A percentile compares a stretch with the other conserved stretches of the same genome.
phyloP scores from a whole-genome alignment of 169 alveolate genomes.

The Eimeria zaria region DNA sequence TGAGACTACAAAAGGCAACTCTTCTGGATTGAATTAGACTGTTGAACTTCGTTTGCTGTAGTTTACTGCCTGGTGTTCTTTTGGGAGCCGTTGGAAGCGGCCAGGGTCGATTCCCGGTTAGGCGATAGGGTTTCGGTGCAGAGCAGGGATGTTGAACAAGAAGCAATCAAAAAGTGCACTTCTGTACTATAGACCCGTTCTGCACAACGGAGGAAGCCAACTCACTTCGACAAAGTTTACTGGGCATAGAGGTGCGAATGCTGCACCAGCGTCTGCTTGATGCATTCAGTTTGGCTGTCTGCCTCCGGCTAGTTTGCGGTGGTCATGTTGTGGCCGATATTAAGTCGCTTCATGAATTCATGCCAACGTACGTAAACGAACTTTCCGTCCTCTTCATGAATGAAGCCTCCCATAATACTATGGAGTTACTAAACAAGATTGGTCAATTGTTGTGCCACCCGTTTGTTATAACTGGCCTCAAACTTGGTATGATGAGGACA shows the following conservation, averaged over 20 bases:
- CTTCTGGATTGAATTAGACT: too few species aligned
- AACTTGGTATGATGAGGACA: background rate
- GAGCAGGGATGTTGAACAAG: too few species aligned
- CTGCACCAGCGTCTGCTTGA: background rate
- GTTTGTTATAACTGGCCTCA: background rate
- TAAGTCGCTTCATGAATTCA: background rate
- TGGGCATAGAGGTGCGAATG: background rate
- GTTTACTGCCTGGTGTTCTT: too few species aligned
- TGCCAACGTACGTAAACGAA: background rate
- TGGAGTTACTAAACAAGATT: background rate
- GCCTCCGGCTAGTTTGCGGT: background rate
- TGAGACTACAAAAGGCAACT: too few species aligned
- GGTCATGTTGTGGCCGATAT: background rate
- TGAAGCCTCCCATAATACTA: background rate
- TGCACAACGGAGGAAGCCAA: background rate
- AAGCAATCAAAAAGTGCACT: background rate
- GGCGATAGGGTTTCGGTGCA: background rate
- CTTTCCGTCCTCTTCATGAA: background rate
- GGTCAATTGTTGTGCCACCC: background rate
- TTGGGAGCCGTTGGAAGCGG: too few species aligned
- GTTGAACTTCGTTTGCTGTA: too few species aligned
- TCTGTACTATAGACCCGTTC: background rate
- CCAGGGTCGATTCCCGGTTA: background rate
- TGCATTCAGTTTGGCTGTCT: background rate
- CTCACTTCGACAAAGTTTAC: background rate